Conservation (phyloP, 2,329 filamentous ascomycete species). For the Fusarium sp. region DNA sequence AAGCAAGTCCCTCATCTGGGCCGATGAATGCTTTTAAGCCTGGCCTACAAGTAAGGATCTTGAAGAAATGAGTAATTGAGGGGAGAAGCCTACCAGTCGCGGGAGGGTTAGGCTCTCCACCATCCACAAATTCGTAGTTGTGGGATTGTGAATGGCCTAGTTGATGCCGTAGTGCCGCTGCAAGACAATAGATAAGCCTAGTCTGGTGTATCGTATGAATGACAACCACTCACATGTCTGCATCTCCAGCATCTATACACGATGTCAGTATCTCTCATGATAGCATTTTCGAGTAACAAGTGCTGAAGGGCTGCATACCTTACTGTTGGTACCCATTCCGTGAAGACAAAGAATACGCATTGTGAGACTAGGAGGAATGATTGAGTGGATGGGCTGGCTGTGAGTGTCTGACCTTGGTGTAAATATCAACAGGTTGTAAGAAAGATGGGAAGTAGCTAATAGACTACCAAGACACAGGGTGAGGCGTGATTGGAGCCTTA, state of each 20-base stretch:
- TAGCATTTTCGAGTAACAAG: too few species aligned
- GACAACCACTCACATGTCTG: slow-evolving; percentile 1
- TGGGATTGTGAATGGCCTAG: slow-evolving; percentile 9
- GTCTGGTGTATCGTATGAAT: neutral
- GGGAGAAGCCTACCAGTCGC: neutral
- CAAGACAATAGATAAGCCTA: neutral
- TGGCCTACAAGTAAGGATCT: neutral
- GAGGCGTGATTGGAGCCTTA: too few species aligned
- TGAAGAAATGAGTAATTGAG: neutral
- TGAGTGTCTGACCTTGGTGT: too few species aligned
- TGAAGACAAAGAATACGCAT: slow-evolving; percentile 21
- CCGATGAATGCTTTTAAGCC: slow-evolving; percentile 6
- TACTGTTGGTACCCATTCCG: slow-evolving; percentile 14
- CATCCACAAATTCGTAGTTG: slow-evolving; percentile 15
- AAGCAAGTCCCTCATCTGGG: neutral
- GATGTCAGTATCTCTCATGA: neutral
- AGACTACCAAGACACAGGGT: neutral
- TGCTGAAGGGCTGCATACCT: neutral
- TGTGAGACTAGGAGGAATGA: neutral
- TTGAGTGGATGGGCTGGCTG: neutral
- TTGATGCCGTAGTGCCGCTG: slow-evolving; percentile 13
- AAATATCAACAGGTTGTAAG: neutral
- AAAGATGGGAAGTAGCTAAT: neutral
- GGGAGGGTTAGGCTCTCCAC: neutral
- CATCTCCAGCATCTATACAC: slow-evolving; percentile 9